Conservation (phyloP, 2,329 filamentous ascomycete species). For the Talaromyces sp. region DNA sequence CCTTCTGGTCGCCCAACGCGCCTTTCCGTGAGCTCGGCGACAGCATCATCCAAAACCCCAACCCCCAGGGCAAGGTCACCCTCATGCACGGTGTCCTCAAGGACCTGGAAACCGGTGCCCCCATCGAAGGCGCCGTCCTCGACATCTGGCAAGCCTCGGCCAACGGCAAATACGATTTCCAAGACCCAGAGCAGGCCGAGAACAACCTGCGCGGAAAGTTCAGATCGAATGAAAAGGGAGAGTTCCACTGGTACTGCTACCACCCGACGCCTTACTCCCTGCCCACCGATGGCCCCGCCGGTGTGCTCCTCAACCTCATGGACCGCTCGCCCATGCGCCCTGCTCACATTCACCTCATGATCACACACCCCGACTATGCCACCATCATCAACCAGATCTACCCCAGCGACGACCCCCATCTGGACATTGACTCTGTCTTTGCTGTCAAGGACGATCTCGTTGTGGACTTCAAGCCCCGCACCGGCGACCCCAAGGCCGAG, state of each 20-base stretch:
- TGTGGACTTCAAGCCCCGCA: constrained; percentile 52
- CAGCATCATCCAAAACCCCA: background rate
- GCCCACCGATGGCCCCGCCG: constrained; percentile 58
- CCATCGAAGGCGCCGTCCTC: constrained; percentile 63
- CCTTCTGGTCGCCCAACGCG: constrained; percentile 72
- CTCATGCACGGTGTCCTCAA: constrained; percentile 63
- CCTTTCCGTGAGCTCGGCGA: constrained; percentile 45
- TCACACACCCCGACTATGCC: constrained; percentile 52
- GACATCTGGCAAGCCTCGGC: constrained; percentile 74
- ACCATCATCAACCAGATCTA: constrained; percentile 56
- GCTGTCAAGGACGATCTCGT: constrained; percentile 58
- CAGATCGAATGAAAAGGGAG: constrained; percentile 62
- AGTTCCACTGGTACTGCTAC: constrained; percentile 70
- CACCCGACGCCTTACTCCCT: constrained; percentile 69
- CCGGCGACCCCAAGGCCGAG: constrained; percentile 47
- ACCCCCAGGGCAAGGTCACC: background rate
- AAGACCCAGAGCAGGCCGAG: constrained; percentile 64
- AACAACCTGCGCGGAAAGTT: constrained; percentile 77
- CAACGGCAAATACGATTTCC: constrained; percentile 73
- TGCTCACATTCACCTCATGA: constrained; percentile 58
- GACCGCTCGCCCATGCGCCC: constrained; percentile 57
- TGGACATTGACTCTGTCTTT: constrained; percentile 56
- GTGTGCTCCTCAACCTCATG: constrained; percentile 48
- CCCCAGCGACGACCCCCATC: constrained; percentile 54
- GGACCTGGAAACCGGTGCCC: constrained; percentile 61